These are phyloP conservation scores for Colletotrichum sidae DNA, from an alignment of 2,329 filamentous ascomycete species.

Conservation along the genomic window DNA sequence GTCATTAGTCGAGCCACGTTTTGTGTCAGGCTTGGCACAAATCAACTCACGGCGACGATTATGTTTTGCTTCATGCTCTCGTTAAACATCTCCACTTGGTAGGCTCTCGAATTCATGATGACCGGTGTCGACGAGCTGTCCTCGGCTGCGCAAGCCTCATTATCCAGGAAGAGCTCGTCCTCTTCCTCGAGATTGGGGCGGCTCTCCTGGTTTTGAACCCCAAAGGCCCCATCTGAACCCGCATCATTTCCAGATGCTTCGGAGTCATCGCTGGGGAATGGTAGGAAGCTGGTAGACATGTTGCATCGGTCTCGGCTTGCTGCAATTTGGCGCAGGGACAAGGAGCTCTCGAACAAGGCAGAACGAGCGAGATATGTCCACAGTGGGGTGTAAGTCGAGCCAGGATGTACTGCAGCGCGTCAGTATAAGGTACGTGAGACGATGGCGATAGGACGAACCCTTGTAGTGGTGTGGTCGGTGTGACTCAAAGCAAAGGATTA, in stretches of 20 bases:
- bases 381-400: constrained; percentile 1
- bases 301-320: not conserved
- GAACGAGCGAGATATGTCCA: constrained; percentile 17
- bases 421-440: constrained; percentile 7
- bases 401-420: constrained; percentile 3
- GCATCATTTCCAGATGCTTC: constrained; percentile 17
- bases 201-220: constrained; percentile 23
- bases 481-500: constrained; percentile 24
- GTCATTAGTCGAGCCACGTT: constrained; percentile 13
- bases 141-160: constrained; percentile 26
- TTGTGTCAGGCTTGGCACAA: not conserved
- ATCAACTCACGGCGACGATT: constrained; percentile 72
- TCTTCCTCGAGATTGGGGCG: constrained; percentile 22
- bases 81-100: constrained; percentile 82
- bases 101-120: constrained; percentile 65
- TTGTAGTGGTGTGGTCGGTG: constrained; percentile 14
- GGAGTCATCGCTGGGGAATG: constrained; percentile 16
- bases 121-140: constrained; percentile 28
- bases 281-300: constrained; percentile 21
- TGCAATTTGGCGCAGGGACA: constrained; percentile 5
- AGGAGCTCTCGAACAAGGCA: constrained; percentile 1
- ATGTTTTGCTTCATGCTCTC: constrained; percentile 76
- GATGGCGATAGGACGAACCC: constrained; percentile 6
- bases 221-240: constrained; percentile 2
- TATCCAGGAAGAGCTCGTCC: constrained; percentile 27